Percentiles rank a stretch among this genome's conserved stretches.
These are phyloP conservation scores for Paraphoma sp. DNA, from an alignment of 2,329 filamentous ascomycete genomes.

Conservation along the genomic window DNA sequence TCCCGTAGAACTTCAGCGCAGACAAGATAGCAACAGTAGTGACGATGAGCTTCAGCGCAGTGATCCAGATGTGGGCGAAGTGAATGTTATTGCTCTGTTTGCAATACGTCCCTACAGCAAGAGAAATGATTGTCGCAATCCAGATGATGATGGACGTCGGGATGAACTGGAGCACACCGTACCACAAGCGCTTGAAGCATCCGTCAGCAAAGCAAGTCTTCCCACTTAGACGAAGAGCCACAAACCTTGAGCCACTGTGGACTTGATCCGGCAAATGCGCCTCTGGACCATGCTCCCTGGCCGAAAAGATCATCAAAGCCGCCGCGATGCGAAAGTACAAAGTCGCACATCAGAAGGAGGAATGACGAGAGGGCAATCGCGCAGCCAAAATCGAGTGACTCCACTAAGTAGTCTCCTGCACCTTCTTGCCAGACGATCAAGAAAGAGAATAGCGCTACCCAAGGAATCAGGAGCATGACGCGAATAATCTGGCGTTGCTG, in stretches of 20 bases:
- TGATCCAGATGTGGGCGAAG: constrained; percentile 42
- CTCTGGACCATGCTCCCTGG: constrained; percentile 17
- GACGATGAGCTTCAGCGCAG: constrained; percentile 24
- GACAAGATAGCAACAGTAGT: constrained; percentile 28
- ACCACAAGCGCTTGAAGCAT: constrained; percentile 33
- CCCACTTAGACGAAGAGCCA: not conserved
- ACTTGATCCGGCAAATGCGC: constrained; percentile 17
- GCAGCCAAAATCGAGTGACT: constrained; percentile 35
- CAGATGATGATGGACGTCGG: constrained; percentile 36
- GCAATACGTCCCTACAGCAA: constrained; percentile 38
- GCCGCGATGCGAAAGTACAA: constrained; percentile 28
- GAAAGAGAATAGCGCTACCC: constrained; percentile 33
- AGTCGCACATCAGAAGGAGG: constrained; percentile 41
- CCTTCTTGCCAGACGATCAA: constrained; percentile 25
- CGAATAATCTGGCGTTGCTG: constrained; percentile 40
- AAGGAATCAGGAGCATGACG: constrained; percentile 33
- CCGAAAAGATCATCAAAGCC: constrained; percentile 41
- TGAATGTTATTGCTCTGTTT: constrained; percentile 33
- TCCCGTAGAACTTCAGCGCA: constrained; percentile 33
- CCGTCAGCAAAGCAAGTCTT: not conserved
- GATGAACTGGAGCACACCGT: constrained; percentile 41
- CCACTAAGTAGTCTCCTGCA: constrained; percentile 26
- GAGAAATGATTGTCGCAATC: constrained; percentile 29
- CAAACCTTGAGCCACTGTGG: constrained; percentile 36
- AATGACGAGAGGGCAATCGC: constrained; percentile 38